Conservation (phyloP, 345 rosid species). For the Leavenworthia alabamica region DNA sequence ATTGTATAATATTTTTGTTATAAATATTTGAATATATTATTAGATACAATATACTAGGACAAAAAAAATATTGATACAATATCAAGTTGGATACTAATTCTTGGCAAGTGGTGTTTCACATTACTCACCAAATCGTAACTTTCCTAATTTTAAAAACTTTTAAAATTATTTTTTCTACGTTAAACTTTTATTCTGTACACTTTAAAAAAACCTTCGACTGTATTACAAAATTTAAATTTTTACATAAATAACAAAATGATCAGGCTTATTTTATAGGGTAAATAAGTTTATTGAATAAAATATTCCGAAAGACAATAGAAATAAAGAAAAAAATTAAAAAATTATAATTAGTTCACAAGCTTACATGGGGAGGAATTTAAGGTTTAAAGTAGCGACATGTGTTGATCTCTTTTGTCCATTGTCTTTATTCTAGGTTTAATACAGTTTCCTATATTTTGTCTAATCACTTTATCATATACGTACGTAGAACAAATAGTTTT, state of each 20-base stretch:
- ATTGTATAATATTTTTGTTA: background rate
- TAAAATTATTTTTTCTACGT: background rate
- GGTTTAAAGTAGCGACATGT: constrained; percentile 5
- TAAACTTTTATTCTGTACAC: constrained; percentile 1
- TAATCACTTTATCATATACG: background rate
- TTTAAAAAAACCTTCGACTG: background rate
- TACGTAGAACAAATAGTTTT: background rate
- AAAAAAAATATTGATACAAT: background rate
- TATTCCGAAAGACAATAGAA: background rate
- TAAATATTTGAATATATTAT: background rate
- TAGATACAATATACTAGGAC: background rate
- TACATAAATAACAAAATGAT: too few species aligned
- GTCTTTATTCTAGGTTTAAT: background rate
- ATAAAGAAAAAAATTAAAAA: too few species aligned
- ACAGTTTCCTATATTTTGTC: background rate
- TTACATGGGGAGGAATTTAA: constrained; percentile 1
- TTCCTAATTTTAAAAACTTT: too few species aligned
- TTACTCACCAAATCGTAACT: background rate
- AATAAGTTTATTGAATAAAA: background rate
- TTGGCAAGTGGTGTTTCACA: background rate
- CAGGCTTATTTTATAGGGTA: background rate
- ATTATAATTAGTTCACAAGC: too few species aligned
- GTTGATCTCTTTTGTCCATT: background rate
- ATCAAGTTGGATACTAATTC: background rate
- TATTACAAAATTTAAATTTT: background rate